Base-by-base conservation (phyloP, 2,329 filamentous ascomycete species). In the Elsinoe perseae region DNA sequence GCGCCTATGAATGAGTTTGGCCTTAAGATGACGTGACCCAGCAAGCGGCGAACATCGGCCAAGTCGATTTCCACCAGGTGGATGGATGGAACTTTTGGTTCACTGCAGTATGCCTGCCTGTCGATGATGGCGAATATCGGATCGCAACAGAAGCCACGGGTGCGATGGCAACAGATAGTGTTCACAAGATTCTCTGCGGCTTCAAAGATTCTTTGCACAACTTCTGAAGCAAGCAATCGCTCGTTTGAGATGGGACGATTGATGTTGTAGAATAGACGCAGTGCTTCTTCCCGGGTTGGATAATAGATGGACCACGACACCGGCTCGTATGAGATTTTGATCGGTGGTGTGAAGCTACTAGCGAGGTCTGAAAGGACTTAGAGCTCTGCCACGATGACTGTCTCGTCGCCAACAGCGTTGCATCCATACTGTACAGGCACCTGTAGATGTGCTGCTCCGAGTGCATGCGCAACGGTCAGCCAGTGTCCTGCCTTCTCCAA, bases 191-290 rank as follows among this genome's bases (percentile, higher is more conserved):
- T n/a, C n/a, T n/a, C n/a, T n/a, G n/a, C n/a, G n/a, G n/a, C n/a
- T n/a, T n/a, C n/a, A n/a, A n/a, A n/a, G n/a, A n/a, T n/a, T n/a
- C n/a, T n/a, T n/a, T n/a, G n/a, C n/a, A n/a, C n/a, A n/a, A n/a
- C n/a, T n/a, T n/a, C n/a, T n/a, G n/a, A n/a, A n/a, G n/a, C n/a
- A n/a, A n/a, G n/a, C n/a, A n/a, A n/a, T n/a, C n/a, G n/a, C n/a
- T n/a, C n/a, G n/a, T n/a, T n/a, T n/a, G n/a, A n/a, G n/a, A 6
- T 30, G 28, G 28, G 69, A 6, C 85, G 70, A 67, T 87, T 75
- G 25, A 90, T 85, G 2, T 27, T n/a, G 28, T 23, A 18, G 25
- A n/a, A 18, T 10, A 46, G 28, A 18, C 28, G 12, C 9, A 27
- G 12, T 28, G 14, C 28, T 18, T 20, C 34, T 46, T 48, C 16